Conservation (phyloP, 495 filamentous ascomycete species). For the Annulohypoxylon stygium region DNA sequence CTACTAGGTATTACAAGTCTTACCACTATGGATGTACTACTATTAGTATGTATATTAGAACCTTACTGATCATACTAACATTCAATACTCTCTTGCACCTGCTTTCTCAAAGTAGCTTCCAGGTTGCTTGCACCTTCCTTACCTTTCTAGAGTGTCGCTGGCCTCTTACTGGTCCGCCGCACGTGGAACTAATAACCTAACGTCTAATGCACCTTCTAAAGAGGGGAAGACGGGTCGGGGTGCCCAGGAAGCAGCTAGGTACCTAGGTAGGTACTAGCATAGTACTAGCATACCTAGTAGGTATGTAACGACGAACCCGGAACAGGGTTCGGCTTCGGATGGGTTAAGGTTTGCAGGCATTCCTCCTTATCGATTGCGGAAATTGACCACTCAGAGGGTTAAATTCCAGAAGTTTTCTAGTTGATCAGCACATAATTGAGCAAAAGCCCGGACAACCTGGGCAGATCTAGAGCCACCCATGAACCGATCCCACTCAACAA, state of each 20-base stretch:
- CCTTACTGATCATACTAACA: neutral
- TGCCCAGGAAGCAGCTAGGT: neutral
- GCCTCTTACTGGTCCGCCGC: neutral
- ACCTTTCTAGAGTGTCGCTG: neutral
- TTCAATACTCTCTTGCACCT: neutral
- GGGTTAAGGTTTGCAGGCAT: slow-evolving; percentile 3
- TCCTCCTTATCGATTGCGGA: slow-evolving; percentile 42
- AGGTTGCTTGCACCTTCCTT: neutral
- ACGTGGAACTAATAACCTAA: slow-evolving; percentile 7
- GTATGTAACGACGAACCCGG: slow-evolving; percentile 14
- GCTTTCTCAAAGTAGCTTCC: neutral
- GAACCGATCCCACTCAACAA: slow-evolving; percentile 30
- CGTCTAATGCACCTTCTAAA: slow-evolving; percentile 36
- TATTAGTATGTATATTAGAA: neutral
- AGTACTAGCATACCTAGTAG: no score
- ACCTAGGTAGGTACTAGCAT: neutral
- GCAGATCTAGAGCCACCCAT: slow-evolving; percentile 44
- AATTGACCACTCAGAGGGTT: slow-evolving; percentile 38
- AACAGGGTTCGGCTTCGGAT: slow-evolving; percentile 22
- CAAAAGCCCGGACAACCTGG: slow-evolving; percentile 36
- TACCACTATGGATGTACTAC: neutral
- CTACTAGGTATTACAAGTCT: no score
- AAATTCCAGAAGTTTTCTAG: slow-evolving; percentile 12
- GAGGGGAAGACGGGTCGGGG: slow-evolving; percentile 40
- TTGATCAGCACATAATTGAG: slow-evolving; percentile 24